A percentile compares a stretch with the other conserved stretches of the same genome.
Conservation (phyloP, 2,329 filamentous ascomycete species). For the Penicillium sp. region DNA sequence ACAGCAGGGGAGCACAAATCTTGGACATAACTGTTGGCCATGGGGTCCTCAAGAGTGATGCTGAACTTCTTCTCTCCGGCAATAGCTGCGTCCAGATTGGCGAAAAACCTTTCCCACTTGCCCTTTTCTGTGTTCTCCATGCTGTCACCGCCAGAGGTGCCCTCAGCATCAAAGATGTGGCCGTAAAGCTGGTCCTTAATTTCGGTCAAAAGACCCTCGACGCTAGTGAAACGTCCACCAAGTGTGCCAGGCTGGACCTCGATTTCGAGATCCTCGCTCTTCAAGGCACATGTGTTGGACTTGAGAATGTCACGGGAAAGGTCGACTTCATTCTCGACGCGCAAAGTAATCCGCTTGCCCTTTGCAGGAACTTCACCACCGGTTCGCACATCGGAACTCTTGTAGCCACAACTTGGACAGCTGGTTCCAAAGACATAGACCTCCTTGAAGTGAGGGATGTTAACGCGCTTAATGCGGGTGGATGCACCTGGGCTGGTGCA, state of each 20-base stretch:
- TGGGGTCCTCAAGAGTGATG: conserved; percentile 78
- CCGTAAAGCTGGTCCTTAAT: conserved; percentile 84
- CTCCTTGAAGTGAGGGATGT: conserved; percentile 84
- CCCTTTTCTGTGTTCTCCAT: conserved; percentile 64
- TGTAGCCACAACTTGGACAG: conserved; percentile 80
- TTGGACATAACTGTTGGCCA: conserved; percentile 93
- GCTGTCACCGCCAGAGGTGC: conserved; percentile 73
- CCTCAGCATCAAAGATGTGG: conserved; percentile 79
- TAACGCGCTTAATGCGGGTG: background rate
- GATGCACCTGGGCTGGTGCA: conserved; percentile 63
- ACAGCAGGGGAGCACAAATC: conserved; percentile 75
- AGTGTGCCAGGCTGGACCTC: conserved; percentile 70
- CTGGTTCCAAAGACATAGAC: conserved; percentile 94
- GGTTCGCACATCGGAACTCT: conserved; percentile 96
- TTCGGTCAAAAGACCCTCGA: conserved; percentile 90
- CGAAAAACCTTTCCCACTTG: conserved; percentile 82
- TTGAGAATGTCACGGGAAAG: conserved; percentile 92
- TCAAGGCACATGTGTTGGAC: conserved; percentile 84
- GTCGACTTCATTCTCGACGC: conserved; percentile 68
- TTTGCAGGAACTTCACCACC: conserved; percentile 86
- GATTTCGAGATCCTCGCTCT: conserved; percentile 82
- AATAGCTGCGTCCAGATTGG: conserved; percentile 72
- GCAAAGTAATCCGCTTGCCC: conserved; percentile 78
- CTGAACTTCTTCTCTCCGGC: conserved; percentile 77
- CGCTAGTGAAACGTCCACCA: conserved; percentile 92